Conservation (phyloP, 139 green algal species). For the Astrephomene gubernaculifera region DNA sequence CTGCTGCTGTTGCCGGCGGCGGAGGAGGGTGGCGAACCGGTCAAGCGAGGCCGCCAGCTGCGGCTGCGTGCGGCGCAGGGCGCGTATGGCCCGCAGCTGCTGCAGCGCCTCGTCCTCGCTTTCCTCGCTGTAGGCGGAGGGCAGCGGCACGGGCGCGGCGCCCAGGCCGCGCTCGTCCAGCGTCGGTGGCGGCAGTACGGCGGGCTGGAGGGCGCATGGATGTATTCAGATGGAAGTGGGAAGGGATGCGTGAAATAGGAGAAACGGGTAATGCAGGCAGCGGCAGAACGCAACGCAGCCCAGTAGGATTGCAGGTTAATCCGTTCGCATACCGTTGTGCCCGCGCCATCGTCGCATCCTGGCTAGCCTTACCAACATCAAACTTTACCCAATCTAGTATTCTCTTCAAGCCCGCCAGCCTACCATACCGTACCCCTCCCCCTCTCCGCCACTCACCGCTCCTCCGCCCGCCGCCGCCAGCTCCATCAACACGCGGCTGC, state of each 20-base stretch:
- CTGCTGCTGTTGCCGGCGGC: background rate
- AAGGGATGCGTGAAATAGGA: no score
- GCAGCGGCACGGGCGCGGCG: background rate
- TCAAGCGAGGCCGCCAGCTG: conserved; percentile 25
- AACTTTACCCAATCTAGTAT: no score
- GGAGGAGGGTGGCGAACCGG: conserved; percentile 1
- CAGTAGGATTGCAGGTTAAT: no score
- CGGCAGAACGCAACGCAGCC: no score
- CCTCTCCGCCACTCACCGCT: background rate
- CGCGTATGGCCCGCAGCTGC: background rate
- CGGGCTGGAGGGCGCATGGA: background rate
- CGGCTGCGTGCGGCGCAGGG: background rate
- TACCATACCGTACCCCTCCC: background rate
- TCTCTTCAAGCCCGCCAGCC: no score
- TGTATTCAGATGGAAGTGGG: background rate
- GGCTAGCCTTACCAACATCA: no score
- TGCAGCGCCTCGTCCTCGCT: conserved; percentile 15
- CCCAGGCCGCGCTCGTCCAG: background rate
- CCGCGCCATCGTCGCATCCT: no score
- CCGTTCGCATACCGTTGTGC: no score
- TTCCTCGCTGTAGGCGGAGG: conserved; percentile 23
- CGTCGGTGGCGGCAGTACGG: background rate
- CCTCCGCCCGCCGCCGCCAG: background rate
- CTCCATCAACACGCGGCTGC: conserved; percentile 5
- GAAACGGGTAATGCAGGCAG: no score